A percentile compares a stretch with the other conserved stretches of the same genome.
Conservation (phyloP, 140 eudicot genomes). For the Erigeron philadelphicus region DNA sequence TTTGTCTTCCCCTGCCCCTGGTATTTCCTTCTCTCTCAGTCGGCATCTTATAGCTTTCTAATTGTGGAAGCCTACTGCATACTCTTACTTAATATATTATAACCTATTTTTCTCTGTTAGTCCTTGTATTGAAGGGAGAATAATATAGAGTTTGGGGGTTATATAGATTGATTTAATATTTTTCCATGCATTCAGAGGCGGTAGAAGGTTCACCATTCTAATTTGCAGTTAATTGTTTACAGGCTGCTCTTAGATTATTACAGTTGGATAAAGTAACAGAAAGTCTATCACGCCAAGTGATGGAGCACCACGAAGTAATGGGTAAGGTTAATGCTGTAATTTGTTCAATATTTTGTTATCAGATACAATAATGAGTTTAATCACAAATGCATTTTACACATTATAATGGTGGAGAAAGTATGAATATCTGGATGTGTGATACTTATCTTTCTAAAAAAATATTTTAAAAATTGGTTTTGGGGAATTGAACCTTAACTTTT, state of each 20-base stretch:
- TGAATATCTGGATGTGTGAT: too few species aligned
- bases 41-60: neutral
- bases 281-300: constrained; percentile 80
- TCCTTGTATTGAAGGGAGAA: constrained; percentile 10
- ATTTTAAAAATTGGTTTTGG: too few species aligned
- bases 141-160: constrained; percentile 8
- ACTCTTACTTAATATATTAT: neutral
- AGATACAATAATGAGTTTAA: neutral
- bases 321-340: constrained; percentile 46
- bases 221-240: constrained; percentile 32
- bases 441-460: too few species aligned
- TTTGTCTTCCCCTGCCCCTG: neutral
- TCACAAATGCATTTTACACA: too few species aligned
- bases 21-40: neutral
- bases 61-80: neutral
- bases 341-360: constrained; percentile 8
- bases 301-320: constrained; percentile 97
- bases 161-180: constrained; percentile 13
- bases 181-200: constrained; percentile 15
- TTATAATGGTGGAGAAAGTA: too few species aligned
- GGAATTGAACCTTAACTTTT: neutral
- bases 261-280: constrained; percentile 88
- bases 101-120: neutral
- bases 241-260: constrained; percentile 88
- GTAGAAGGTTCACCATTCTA: constrained; percentile 28